Conservation (phyloP, 768 basidiomycete genomes). For the Termitomyces sp. region DNA sequence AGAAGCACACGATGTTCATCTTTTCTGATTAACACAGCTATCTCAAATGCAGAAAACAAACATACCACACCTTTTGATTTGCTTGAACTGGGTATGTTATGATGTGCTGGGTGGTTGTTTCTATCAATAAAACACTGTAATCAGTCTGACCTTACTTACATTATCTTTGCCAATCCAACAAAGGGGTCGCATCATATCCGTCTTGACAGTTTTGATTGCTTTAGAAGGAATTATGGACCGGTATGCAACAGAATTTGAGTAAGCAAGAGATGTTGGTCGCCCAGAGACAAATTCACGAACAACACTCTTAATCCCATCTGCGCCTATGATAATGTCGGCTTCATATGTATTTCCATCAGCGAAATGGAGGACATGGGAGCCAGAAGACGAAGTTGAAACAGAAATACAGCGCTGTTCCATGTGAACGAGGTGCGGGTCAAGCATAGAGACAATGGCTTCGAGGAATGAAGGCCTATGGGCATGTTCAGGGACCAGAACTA, state of each 20-base stretch:
- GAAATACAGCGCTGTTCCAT: conserved; percentile 47
- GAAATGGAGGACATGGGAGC: conserved; percentile 35
- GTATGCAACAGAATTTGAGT: conserved; percentile 45
- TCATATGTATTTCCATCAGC: conserved; percentile 42
- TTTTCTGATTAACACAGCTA: conserved; percentile 7
- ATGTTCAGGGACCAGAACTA: background rate
- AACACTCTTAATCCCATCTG: conserved; percentile 49
- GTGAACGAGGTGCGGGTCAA: conserved; percentile 37
- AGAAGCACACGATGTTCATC: conserved; percentile 46
- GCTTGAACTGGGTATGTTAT: conserved; percentile 46
- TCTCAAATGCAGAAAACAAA: background rate
- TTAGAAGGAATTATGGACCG: conserved; percentile 42
- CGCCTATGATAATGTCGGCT: conserved; percentile 46
- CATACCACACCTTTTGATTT: conserved; percentile 38
- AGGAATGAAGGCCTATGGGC: conserved; percentile 43
- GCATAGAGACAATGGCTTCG: conserved; percentile 38
- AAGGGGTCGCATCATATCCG: conserved; percentile 31
- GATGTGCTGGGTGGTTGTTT: conserved; percentile 35
- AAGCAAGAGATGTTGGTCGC: conserved; percentile 24
- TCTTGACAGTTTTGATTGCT: conserved; percentile 32
- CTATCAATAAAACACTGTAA: background rate
- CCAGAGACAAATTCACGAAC: conserved; percentile 31
- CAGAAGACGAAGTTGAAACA: conserved; percentile 22
- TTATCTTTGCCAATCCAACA: conserved; percentile 43
- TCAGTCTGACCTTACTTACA: conserved; percentile 23